A percentile compares a stretch with the other conserved stretches of the same genome.
Conservation (phyloP, 2,329 filamentous ascomycete species). For the Nigrograna mackinnonii region DNA sequence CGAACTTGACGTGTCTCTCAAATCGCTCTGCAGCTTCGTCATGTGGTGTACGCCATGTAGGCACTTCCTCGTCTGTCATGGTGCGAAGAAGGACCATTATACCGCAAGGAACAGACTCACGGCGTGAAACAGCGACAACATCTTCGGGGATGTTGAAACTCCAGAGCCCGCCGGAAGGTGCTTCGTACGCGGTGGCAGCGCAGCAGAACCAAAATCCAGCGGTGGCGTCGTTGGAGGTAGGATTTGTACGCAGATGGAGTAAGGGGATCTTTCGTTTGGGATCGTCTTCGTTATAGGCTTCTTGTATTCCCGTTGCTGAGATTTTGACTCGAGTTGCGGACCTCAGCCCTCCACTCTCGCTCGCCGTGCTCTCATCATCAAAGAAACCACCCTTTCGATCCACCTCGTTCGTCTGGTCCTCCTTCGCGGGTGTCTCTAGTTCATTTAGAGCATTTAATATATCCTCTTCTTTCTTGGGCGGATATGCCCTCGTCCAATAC, state of each 20-base stretch:
- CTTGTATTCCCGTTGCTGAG: slow-evolving; percentile 23
- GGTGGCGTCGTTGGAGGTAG: slow-evolving; percentile 12
- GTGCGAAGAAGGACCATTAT: slow-evolving; percentile 59
- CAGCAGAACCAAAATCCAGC: slow-evolving; percentile 61
- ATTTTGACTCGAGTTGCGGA: slow-evolving; percentile 19
- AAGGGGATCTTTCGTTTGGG: slow-evolving; percentile 12
- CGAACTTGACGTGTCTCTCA: slow-evolving; percentile 21
- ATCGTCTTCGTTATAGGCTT: slow-evolving; percentile 19
- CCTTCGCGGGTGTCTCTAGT: slow-evolving; percentile 6
- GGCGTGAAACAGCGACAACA: slow-evolving; percentile 55
- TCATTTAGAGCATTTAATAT: slow-evolving; percentile 12
- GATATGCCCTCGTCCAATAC: slow-evolving; percentile 23
- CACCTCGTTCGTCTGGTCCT: slow-evolving; percentile 10
- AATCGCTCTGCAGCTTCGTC: slow-evolving; percentile 19
- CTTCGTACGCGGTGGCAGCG: slow-evolving; percentile 58
- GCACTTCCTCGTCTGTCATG: slow-evolving; percentile 56
- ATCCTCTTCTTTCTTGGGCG: slow-evolving; percentile 13
- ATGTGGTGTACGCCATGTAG: slow-evolving; percentile 54
- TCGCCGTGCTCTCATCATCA: slow-evolving; percentile 21
- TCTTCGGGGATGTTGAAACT: slow-evolving; percentile 62
- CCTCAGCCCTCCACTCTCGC: slow-evolving; percentile 6
- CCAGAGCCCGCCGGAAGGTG: slow-evolving; percentile 61
- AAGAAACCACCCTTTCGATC: slow-evolving; percentile 19
- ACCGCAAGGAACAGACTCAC: slow-evolving; percentile 61
- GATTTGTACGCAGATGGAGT: slow-evolving; percentile 15